Conservation (phyloP, 768 basidiomycete species). For the Candolleomyces eurysporus region DNA sequence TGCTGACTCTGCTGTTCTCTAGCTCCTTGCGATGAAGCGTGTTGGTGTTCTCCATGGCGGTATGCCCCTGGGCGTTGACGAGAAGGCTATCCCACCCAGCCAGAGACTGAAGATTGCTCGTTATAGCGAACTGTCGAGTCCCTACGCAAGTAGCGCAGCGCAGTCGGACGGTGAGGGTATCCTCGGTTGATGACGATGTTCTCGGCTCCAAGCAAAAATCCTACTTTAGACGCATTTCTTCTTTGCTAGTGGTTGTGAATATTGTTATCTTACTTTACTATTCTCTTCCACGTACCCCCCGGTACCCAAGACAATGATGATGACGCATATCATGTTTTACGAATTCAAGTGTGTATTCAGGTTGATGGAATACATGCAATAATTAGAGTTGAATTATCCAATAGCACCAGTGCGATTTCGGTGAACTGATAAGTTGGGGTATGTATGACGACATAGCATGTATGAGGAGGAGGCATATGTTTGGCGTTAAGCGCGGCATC, state of each 20-base stretch:
- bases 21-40: slow-evolving; percentile 64
- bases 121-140: slow-evolving; percentile 53
- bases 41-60: slow-evolving; percentile 64
- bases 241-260: background rate
- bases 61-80: slow-evolving; percentile 55
- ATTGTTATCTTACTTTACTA: too few species aligned
- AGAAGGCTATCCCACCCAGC: slow-evolving; percentile 67
- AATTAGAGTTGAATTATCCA: too few species aligned
- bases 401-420: too few species aligned
- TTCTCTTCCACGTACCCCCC: too few species aligned
- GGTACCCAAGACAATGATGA: too few species aligned
- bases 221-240: background rate
- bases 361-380: too few species aligned
- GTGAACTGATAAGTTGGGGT: too few species aligned
- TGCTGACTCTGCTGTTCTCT: background rate
- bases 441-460: too few species aligned
- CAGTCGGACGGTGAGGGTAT: slow-evolving; percentile 59
- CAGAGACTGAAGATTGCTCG: slow-evolving; percentile 69
- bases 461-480: too few species aligned
- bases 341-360: too few species aligned
- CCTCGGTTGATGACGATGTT: slow-evolving; percentile 23
- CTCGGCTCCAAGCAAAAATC: background rate
- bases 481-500: too few species aligned
- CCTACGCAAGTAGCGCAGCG: slow-evolving; percentile 52
- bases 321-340: too few species aligned